phyloP scores from a whole-genome alignment of 2,329 filamentous ascomycete species.

The Rutstroemia sp. region DNA sequence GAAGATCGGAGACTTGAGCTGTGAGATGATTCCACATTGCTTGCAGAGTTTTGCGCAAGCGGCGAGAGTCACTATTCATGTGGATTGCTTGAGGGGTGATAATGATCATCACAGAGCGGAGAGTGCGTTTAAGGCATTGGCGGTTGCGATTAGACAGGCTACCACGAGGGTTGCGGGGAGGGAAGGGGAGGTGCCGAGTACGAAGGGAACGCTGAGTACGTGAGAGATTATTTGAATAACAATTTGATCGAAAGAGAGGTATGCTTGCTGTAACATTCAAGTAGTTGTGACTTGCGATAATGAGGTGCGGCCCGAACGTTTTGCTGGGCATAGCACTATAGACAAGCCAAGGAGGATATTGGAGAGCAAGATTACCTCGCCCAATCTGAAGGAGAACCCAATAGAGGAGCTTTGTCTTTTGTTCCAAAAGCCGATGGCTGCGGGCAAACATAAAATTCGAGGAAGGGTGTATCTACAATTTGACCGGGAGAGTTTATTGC shows the following conservation, averaged over 20 bases:
- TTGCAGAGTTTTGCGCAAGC: slow-evolving; percentile 89
- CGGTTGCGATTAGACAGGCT: slow-evolving; percentile 74
- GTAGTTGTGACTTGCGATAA: too few relatives aligned
- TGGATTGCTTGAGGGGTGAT: slow-evolving; percentile 81
- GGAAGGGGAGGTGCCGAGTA: slow-evolving; percentile 91
- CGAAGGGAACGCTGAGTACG: slow-evolving; percentile 79
- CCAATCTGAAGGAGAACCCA: too few relatives aligned
- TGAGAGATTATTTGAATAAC: slow-evolving; percentile 26
- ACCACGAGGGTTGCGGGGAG: slow-evolving; percentile 67
- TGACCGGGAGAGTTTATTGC: slow-evolving; percentile 3
- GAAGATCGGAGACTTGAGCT: slow-evolving; percentile 87
- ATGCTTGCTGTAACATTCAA: too few relatives aligned
- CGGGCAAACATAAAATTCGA: not conserved
- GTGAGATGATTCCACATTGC: slow-evolving; percentile 96
- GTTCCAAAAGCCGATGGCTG: not conserved
- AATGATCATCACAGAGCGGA: slow-evolving; percentile 97
- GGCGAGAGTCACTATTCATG: slow-evolving; percentile 86
- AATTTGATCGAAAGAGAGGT: too few relatives aligned
- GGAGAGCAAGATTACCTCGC: too few relatives aligned
- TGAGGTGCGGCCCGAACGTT: too few relatives aligned
- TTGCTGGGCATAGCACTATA: too few relatives aligned
- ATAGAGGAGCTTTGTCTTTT: not conserved
- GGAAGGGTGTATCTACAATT: not conserved
- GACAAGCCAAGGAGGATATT: too few relatives aligned
- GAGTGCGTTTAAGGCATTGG: slow-evolving; percentile 94